These are phyloP conservation scores for Physcia stellaris DNA, from an alignment of 495 filamentous ascomycete species.

Conservation along the genomic window DNA sequence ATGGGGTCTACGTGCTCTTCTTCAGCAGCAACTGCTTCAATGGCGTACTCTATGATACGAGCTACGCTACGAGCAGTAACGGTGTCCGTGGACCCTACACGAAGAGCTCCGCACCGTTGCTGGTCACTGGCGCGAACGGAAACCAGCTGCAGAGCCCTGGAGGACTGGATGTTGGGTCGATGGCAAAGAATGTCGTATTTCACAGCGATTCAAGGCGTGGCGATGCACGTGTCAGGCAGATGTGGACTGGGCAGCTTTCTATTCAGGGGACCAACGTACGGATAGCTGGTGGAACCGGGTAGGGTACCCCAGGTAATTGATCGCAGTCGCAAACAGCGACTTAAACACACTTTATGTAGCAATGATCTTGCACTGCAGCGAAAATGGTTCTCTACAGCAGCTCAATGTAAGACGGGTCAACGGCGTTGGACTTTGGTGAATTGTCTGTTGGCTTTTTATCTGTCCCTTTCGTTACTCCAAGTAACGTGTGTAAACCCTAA, in stretches of 20 bases:
- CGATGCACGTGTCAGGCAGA: constrained; percentile 23
- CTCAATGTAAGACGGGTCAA: too few relatives aligned
- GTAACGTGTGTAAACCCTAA: too few relatives aligned
- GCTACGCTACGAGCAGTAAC: constrained; percentile 36
- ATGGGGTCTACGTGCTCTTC: constrained; percentile 44
- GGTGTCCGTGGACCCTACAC: constrained; percentile 34
- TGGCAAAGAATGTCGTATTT: constrained; percentile 30
- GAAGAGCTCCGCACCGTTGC: constrained; percentile 24
- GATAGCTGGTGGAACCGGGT: too few relatives aligned
- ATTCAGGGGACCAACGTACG: too few relatives aligned
- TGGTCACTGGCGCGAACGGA: constrained; percentile 26
- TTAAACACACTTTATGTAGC: too few relatives aligned
- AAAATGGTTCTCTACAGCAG: too few relatives aligned
- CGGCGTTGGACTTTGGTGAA: too few relatives aligned
- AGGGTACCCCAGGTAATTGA: too few relatives aligned
- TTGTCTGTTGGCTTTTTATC: too few relatives aligned
- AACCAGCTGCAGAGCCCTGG: constrained; percentile 32
- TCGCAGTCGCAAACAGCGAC: too few relatives aligned
- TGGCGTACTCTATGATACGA: constrained; percentile 36
- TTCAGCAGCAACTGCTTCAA: constrained; percentile 47
- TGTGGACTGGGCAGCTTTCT: constrained; percentile 27
- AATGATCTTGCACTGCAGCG: too few relatives aligned
- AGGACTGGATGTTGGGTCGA: constrained; percentile 27
- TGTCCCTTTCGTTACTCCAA: too few relatives aligned
- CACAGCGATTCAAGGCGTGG: constrained; percentile 28